Base-by-base conservation (phyloP, 306 rosid genomes). In the Gleditsia sinensis region DNA sequence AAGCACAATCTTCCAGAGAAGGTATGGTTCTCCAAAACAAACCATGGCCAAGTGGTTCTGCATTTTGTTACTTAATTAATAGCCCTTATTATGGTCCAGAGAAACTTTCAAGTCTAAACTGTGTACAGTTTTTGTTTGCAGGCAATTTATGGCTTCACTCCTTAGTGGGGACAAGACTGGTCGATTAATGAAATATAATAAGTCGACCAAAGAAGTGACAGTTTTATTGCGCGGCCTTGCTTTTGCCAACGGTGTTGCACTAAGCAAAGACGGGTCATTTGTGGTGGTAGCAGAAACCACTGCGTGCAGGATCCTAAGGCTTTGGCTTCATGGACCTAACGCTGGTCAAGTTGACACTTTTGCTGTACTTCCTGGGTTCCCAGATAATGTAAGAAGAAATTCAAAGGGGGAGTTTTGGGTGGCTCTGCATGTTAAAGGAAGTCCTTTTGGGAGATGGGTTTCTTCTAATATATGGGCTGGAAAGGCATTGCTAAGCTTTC, bases 341-440 rank as follows among this genome's bases (percentile, higher is more conserved):
- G 86, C 91, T 1, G 98, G 98, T 70, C 71, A 81, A 3, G 76
- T 72, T 0, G 93, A 91, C 19, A 81, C 85, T 54, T 92, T 94
- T 0, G 85, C 89, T 0, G 82, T 66, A 82, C 82, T 94, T 45
- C 96, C 90, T 0, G 98, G 96, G 37, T 90, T 83, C 76, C 98
- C 98, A 0, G 97, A 94, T 78, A 94, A 94, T 9, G 9, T 91
- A 4, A 82, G 98, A 65, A 90, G 91, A 65, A 91, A 88, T 61
- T 58, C 88, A 0, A 84, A 85, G 37, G 98, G 96, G 7, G 88
- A 90, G 48, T 91, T 90, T 20, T 94, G 98, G 98, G 92, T 91
- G 5, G 98, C 96, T 46, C 74, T 94, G 59, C 97, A 94, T 71
- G 69, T 89, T 3, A 94, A 94, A 74, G 84, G 24, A 30, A 90